phyloP scores from a whole-genome alignment of 352 stramenopile species.

The Globisporangium takayamanum region DNA sequence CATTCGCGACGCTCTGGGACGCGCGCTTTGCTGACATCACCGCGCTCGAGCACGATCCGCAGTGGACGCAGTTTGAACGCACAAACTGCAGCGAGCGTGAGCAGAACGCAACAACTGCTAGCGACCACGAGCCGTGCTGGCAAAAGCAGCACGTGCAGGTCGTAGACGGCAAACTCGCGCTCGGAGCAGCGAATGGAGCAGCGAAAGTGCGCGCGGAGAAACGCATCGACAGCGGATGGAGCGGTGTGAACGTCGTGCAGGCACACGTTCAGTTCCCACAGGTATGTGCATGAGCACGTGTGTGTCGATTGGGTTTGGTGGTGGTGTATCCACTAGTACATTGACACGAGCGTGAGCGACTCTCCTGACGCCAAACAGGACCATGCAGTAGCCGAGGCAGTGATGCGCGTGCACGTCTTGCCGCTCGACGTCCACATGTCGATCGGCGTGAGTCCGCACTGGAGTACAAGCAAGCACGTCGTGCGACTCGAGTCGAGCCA shows the following conservation, averaged over 20 bases:
- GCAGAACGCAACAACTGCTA: background rate
- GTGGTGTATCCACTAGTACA: background rate
- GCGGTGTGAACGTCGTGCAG: conserved; percentile 9
- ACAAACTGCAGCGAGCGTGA: conserved; percentile 8
- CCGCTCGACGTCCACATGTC: conserved; percentile 20
- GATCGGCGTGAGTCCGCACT: conserved; percentile 13
- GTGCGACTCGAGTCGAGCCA: conserved; percentile 22
- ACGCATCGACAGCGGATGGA: conserved; percentile 1
- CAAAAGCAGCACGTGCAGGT: conserved; percentile 12
- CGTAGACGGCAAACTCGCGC: conserved; percentile 5
- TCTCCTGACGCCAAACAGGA: background rate
- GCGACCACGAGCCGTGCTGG: conserved; percentile 13
- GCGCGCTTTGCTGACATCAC: conserved; percentile 12
- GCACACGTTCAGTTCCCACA: conserved; percentile 6
- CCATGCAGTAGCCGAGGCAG: conserved; percentile 13
- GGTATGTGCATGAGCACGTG: background rate
- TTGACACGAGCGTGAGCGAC: no score
- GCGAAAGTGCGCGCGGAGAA: conserved; percentile 8
- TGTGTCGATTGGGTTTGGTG: background rate
- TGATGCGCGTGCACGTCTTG: conserved; percentile 20
- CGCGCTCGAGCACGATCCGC: conserved; percentile 15
- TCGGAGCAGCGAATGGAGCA: conserved; percentile 1
- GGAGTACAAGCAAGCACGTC: conserved; percentile 9
- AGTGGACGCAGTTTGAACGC: conserved; percentile 12
- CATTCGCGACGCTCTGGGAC: conserved; percentile 27